These are phyloP conservation scores for Flammula alnicola DNA, from an alignment of 1,284 basidiomycete species.

Conservation along the genomic window DNA sequence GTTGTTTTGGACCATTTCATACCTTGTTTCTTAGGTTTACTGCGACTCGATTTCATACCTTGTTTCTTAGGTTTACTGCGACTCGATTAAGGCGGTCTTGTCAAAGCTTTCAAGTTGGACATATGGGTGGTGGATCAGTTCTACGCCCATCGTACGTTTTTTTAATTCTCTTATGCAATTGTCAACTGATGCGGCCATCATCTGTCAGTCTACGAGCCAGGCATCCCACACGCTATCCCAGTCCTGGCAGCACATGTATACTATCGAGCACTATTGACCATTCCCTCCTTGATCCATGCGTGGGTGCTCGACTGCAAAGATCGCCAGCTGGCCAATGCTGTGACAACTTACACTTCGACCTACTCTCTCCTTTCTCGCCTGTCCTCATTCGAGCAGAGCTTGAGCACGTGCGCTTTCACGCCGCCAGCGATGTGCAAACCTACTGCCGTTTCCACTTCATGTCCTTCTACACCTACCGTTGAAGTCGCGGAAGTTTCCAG, in stretches of 20 bases:
- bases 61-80: slow-evolving; percentile 67
- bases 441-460: slow-evolving; percentile 75
- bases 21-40: slow-evolving; percentile 81
- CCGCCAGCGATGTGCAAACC: slow-evolving; percentile 59
- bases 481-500: slow-evolving; percentile 9
- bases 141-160: slow-evolving; percentile 72
- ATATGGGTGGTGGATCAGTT: slow-evolving; percentile 89
- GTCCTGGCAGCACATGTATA: slow-evolving; percentile 89
- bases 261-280: slow-evolving; percentile 80
- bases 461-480: slow-evolving; percentile 31
- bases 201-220: slow-evolving; percentile 63
- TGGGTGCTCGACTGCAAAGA: slow-evolving; percentile 93
- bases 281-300: slow-evolving; percentile 82
- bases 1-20: slow-evolving; percentile 73
- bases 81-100: slow-evolving; percentile 57
- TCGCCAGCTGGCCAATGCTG: slow-evolving; percentile 78
- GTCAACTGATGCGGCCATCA: slow-evolving; percentile 2
- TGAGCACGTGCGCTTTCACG: slow-evolving; percentile 72
- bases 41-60: no score
- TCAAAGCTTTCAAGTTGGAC: slow-evolving; percentile 75
- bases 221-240: slow-evolving; percentile 58
- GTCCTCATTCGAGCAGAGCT: slow-evolving; percentile 88
- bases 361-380: slow-evolving; percentile 93
- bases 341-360: slow-evolving; percentile 82
- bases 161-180: background rate